phyloP scores from a whole-genome alignment of 306 rosid genomes.

The Vigna radiata region DNA sequence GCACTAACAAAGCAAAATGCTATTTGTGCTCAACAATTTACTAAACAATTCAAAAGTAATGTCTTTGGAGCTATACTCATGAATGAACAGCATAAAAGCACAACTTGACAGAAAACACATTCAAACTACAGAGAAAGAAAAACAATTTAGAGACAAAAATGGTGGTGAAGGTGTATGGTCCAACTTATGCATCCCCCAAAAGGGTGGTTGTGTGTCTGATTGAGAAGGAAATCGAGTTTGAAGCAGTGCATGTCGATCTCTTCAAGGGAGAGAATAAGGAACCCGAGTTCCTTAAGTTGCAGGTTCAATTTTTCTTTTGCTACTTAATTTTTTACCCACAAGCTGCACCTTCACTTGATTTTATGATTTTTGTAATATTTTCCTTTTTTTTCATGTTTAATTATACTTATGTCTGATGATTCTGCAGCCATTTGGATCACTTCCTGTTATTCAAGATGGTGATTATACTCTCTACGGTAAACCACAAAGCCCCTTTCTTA shows the following conservation, averaged over 20 bases:
- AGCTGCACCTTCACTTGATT: not conserved
- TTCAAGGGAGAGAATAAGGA: conserved; percentile 54
- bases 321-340: too few species aligned
- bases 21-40: too few species aligned
- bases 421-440: conserved; percentile 59
- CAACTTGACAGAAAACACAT: not conserved
- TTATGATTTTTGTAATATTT: not conserved
- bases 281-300: conserved; percentile 62
- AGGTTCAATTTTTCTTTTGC: conserved; percentile 40
- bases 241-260: conserved; percentile 49
- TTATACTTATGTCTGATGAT: not conserved
- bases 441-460: conserved; percentile 63
- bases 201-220: conserved; percentile 57
- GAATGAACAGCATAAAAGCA: not conserved
- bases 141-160: not conserved
- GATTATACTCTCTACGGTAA: conserved; percentile 62
- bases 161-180: conserved; percentile 66
- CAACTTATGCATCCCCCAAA: conserved; percentile 50
- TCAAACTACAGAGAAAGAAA: not conserved
- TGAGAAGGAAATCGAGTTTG: conserved; percentile 64
- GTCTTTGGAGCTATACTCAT: not conserved
- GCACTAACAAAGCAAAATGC: too few species aligned
- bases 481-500: not conserved
- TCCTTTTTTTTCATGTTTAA: not conserved
- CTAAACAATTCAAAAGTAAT: not conserved